Evolutionary conservation across 164 flowering plant genomes (phyloP).

Genomic region (Houttuynia cordata): DNA sequence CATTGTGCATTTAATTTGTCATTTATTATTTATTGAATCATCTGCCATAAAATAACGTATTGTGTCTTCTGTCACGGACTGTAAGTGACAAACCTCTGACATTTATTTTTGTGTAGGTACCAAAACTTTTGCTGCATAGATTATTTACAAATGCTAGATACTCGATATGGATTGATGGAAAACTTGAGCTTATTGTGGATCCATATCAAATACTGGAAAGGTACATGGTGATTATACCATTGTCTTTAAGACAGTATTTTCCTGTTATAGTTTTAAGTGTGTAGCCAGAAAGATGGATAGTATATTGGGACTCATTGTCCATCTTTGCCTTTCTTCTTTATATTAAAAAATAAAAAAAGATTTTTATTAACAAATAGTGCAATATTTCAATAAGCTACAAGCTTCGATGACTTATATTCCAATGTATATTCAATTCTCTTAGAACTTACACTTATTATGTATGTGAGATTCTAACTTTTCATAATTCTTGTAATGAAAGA

Average conservation of each 20-base stretch:
- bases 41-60: no score
- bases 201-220: constrained; percentile 94
- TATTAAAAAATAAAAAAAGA: no score
- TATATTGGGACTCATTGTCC: no score
- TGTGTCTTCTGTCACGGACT: not conserved
- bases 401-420: not conserved
- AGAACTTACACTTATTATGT: not conserved
- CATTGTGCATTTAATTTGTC: no score
- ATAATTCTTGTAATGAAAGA: not conserved
- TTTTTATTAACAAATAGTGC: no score
- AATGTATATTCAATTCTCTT: not conserved
- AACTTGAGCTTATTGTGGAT: constrained; percentile 86
- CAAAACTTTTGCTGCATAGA: constrained; percentile 86
- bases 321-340: no score
- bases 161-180: constrained; percentile 96
- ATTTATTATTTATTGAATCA: no score
- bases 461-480: no score
- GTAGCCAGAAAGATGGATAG: not conserved
- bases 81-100: not conserved
- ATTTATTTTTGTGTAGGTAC: constrained; percentile 40
- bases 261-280: not conserved
- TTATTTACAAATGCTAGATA: constrained; percentile 65
- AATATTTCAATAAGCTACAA: no score
- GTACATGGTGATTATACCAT: constrained; percentile 17
- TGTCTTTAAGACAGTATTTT: not conserved